A percentile compares a stretch with the other conserved stretches of the same genome.
Conservation (phyloP, 2,329 filamentous ascomycete genomes). For the Raffaelea albimanens region DNA sequence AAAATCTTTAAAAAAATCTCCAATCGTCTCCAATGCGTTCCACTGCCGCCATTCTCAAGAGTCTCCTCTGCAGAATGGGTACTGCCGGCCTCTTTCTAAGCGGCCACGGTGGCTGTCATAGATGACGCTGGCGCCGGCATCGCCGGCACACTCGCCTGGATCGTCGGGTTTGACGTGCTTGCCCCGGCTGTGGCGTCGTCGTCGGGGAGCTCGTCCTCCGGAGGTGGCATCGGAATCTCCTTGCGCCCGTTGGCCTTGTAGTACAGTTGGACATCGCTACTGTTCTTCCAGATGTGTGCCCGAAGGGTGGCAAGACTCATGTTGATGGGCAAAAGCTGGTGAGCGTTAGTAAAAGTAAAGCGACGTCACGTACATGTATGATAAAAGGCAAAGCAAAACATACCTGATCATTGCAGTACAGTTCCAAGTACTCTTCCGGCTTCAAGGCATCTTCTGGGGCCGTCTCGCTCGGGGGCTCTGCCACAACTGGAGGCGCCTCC, state of each 20-base stretch:
- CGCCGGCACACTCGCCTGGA: too few relatives aligned
- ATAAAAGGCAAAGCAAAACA: conserved; percentile 19
- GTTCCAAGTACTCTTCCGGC: conserved; percentile 87
- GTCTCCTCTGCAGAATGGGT: too few relatives aligned
- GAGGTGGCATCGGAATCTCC: conserved; percentile 33
- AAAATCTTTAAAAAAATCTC: too few relatives aligned
- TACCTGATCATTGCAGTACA: conserved; percentile 91
- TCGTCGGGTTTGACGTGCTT: not conserved
- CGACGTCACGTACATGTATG: not conserved
- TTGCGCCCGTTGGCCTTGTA: conserved; percentile 91
- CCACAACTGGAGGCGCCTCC: not conserved
- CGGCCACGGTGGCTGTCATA: not conserved
- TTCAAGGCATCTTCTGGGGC: conserved; percentile 42
- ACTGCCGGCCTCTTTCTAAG: too few relatives aligned
- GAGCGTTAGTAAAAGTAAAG: not conserved
- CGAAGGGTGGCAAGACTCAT: conserved; percentile 94
- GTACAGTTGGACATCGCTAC: conserved; percentile 81
- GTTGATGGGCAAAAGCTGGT: conserved; percentile 59
- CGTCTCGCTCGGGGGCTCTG: not conserved
- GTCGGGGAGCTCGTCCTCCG: conserved; percentile 3
- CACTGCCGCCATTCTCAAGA: too few relatives aligned
- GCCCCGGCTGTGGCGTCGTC: not conserved
- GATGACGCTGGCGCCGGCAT: not conserved
- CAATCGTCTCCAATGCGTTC: too few relatives aligned
- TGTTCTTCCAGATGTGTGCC: conserved; percentile 87